Evolutionary conservation across 2,329 filamentous ascomycete genomes (phyloP).

Genomic region (Massarina eburnea): DNA sequence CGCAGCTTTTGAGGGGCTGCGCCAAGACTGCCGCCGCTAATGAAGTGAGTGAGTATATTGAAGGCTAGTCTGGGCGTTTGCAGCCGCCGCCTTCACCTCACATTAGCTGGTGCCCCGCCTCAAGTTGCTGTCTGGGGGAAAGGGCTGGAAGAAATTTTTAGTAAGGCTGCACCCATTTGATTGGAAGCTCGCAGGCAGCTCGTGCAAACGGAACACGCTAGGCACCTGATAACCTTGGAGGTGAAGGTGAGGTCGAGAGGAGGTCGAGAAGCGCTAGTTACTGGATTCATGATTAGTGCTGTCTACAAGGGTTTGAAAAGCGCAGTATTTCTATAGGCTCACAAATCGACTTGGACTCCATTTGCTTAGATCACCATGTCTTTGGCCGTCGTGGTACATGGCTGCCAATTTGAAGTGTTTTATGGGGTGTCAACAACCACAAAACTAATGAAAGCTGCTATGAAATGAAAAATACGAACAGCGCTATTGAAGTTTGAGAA

Average conservation of each 20-base stretch:
- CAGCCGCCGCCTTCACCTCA: not conserved
- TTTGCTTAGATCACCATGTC: not conserved
- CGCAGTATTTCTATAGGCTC: not conserved
- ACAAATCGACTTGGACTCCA: not conserved
- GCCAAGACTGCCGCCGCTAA: not conserved
- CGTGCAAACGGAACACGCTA: not conserved
- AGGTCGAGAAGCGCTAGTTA: not conserved
- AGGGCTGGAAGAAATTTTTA: not conserved
- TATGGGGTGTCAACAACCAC: too few relatives aligned
- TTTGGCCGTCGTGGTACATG: too few relatives aligned
- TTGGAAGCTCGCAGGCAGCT: not conserved
- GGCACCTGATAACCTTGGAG: not conserved
- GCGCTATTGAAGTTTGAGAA: too few relatives aligned
- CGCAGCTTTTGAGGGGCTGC: slow-evolving; percentile 6
- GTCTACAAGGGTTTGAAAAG: not conserved
- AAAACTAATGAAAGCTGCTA: too few relatives aligned
- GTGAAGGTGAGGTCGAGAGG: too few relatives aligned
- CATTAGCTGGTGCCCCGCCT: not conserved
- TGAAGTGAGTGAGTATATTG: slow-evolving; percentile 15
- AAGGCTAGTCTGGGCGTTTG: slow-evolving; percentile 20
- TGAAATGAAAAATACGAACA: too few relatives aligned
- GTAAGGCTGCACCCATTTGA: not conserved
- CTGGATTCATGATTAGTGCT: not conserved
- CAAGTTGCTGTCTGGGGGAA: not conserved
- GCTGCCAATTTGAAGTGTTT: too few relatives aligned